Percentiles rank a stretch among this genome's conserved stretches.
phyloP scores from a whole-genome alignment of 495 filamentous ascomycete species.

The Pyrenula massariospora region DNA sequence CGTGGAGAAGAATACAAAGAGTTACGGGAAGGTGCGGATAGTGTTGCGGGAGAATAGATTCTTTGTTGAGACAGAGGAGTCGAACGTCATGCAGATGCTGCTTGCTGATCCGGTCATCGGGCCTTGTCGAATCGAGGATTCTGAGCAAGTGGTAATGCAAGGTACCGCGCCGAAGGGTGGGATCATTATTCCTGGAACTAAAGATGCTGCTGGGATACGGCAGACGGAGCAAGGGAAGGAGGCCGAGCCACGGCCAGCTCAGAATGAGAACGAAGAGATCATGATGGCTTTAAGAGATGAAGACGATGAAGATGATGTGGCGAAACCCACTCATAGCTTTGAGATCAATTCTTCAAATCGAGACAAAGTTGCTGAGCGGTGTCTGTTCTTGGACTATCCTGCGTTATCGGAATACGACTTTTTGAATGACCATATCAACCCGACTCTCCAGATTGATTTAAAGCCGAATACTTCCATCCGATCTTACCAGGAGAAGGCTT shows the following conservation, averaged over 20 bases:
- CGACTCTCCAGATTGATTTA: slow-evolving; percentile 84
- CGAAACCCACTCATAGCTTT: slow-evolving; percentile 87
- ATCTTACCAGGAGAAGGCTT: slow-evolving; percentile 84
- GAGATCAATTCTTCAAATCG: slow-evolving; percentile 70
- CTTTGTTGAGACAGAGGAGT: slow-evolving; percentile 84
- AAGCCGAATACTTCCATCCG: slow-evolving; percentile 69
- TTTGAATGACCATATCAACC: slow-evolving; percentile 80
- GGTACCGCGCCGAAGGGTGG: slow-evolving; percentile 80
- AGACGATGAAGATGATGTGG: slow-evolving; percentile 83
- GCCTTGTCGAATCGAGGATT: slow-evolving; percentile 47
- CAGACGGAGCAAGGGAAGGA: slow-evolving; percentile 40
- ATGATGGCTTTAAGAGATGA: slow-evolving; percentile 58
- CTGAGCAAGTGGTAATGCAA: slow-evolving; percentile 62
- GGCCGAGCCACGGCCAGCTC: slow-evolving; percentile 23
- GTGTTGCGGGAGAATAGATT: slow-evolving; percentile 90
- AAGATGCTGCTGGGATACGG: slow-evolving; percentile 75
- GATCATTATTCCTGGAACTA: slow-evolving; percentile 89
- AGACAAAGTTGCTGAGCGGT: slow-evolving; percentile 79
- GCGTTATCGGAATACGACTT: slow-evolving; percentile 97
- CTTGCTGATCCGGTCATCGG: slow-evolving; percentile 64
- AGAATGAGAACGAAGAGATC: slow-evolving; percentile 41
- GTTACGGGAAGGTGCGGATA: slow-evolving; percentile 90
- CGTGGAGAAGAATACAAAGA: slow-evolving; percentile 73
- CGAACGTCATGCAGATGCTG: slow-evolving; percentile 70
- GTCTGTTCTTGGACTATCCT: slow-evolving; percentile 74